These are phyloP conservation scores for Flaveria bidentis DNA, from an alignment of 129 eudicot genomes.

Conservation along the genomic window DNA sequence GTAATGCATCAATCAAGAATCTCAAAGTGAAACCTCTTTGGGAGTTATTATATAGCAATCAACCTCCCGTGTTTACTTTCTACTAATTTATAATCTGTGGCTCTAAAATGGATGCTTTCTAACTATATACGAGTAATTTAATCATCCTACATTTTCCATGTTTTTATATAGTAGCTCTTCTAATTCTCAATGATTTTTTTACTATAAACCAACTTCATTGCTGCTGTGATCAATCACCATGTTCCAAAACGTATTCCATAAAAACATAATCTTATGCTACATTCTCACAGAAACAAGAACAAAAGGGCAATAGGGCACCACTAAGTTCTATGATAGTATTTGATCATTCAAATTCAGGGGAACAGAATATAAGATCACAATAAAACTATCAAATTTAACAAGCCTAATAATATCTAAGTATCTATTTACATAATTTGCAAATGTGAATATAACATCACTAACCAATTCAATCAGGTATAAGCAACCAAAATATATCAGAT, in stretches of 20 bases:
- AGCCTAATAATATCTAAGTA: background rate
- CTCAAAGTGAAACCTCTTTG: background rate
- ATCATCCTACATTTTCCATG: background rate
- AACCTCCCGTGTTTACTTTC: background rate
- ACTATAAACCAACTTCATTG: no score
- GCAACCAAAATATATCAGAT: background rate
- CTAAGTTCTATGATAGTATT: background rate
- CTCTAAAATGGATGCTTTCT: background rate
- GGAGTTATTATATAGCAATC: background rate
- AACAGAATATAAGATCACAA: background rate
- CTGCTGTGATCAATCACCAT: background rate
- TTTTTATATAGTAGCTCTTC: background rate
- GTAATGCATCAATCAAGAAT: conserved; percentile 10
- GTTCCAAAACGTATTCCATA: background rate
- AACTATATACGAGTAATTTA: background rate
- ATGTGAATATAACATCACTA: background rate
- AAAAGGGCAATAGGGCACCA: background rate
- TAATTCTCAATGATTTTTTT: background rate
- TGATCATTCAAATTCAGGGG: background rate
- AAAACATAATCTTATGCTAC: background rate
- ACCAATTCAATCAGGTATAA: conserved; percentile 15
- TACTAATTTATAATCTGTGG: background rate
- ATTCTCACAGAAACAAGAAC: conserved; percentile 4
- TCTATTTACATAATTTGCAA: background rate
- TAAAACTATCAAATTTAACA: background rate